Evolutionary conservation across 2,329 filamentous ascomycete genomes (phyloP).

Genomic region (Trematosphaeria pertusa): DNA sequence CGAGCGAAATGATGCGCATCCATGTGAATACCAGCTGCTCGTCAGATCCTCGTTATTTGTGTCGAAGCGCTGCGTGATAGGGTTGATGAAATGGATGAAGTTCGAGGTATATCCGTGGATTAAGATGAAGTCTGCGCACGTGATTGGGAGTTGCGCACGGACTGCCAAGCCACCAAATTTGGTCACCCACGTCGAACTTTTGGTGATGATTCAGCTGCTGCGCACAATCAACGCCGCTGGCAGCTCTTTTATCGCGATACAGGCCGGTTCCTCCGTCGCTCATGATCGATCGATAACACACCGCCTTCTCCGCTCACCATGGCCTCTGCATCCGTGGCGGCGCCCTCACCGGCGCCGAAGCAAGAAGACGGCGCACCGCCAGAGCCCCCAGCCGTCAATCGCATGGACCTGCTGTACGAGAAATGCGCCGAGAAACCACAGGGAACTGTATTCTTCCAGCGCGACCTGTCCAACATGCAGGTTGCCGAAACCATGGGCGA

Average conservation of each 20-base stretch:
- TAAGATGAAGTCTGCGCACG: too few relatives aligned
- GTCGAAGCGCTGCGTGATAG: too few relatives aligned
- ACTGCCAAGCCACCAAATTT: too few relatives aligned
- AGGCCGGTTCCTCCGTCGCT: conserved; percentile 13
- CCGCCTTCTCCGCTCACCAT: conserved; percentile 18
- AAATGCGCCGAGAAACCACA: conserved; percentile 43
- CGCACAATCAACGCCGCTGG: not conserved
- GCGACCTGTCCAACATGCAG: conserved; percentile 47
- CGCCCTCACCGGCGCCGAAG: conserved; percentile 25
- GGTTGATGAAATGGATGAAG: too few relatives aligned
- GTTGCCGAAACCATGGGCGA: conserved; percentile 43
- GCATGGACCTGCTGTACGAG: conserved; percentile 46
- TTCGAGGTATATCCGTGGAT: too few relatives aligned
- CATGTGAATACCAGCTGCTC: too few relatives aligned
- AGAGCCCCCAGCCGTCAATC: conserved; percentile 19
- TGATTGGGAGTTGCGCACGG: conserved; percentile 8
- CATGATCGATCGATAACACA: conserved; percentile 32
- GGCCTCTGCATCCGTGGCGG: conserved; percentile 27
- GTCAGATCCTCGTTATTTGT: too few relatives aligned
- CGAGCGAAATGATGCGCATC: too few relatives aligned
- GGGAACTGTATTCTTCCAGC: conserved; percentile 49
- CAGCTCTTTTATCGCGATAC: not conserved
- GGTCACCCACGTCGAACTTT: conserved; percentile 13
- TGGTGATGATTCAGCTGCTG: not conserved
- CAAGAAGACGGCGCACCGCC: conserved; percentile 21